phyloP scores from a whole-genome alignment of 2,329 filamentous ascomycete species.

The Calonectria pteridis region DNA sequence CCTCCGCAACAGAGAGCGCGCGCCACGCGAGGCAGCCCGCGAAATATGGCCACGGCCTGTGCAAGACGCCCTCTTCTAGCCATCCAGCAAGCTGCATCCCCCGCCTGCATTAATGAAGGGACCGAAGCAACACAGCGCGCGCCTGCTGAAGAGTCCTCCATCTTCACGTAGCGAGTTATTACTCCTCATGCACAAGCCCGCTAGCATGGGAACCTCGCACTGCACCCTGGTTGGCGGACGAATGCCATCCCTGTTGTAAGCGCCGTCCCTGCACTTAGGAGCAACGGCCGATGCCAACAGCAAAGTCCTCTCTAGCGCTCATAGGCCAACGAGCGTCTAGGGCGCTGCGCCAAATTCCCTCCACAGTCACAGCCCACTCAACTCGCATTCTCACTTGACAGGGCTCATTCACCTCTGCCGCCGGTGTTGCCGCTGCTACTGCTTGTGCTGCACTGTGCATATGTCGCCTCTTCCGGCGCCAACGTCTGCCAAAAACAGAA shows the following conservation, averaged over 20 bases:
- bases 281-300: constrained; percentile 11
- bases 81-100: constrained; percentile 17
- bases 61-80: background rate
- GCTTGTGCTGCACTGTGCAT: constrained; percentile 4
- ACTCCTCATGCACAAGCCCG: constrained; percentile 12
- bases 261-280: constrained; percentile 19
- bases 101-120: constrained; percentile 18
- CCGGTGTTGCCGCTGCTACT: constrained; percentile 14
- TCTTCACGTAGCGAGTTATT: constrained; percentile 16
- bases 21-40: constrained; percentile 26
- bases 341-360: constrained; percentile 28
- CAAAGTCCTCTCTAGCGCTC: constrained; percentile 27
- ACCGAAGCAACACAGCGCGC: constrained; percentile 8
- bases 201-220: constrained; percentile 2
- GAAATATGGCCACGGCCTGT: constrained; percentile 13
- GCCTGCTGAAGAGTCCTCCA: constrained; percentile 17
- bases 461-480: background rate
- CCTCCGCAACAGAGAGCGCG: constrained; percentile 22
- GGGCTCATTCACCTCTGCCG: constrained; percentile 16
- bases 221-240: constrained; percentile 16
- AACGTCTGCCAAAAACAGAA: background rate
- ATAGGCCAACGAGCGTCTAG: constrained; percentile 24
- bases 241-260: constrained; percentile 32
- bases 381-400: constrained; percentile 7
- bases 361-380: constrained; percentile 15